Evolutionary conservation across 371 early-diverging fungal genomes (phyloP).

Genomic region (Mucor piriformis): DNA sequence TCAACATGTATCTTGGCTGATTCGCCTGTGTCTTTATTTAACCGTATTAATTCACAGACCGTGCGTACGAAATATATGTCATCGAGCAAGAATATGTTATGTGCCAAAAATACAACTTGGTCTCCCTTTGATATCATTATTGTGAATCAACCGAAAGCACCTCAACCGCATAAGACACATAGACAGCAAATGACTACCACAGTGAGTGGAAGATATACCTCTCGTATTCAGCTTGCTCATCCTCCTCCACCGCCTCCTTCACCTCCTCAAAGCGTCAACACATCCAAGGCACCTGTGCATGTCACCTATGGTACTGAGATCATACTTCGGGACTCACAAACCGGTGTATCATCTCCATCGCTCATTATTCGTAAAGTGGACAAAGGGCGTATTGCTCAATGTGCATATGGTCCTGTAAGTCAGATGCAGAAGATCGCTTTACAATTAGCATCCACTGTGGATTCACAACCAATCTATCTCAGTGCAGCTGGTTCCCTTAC

Average conservation of each 20-base stretch:
- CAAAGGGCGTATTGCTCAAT: constrained; percentile 66
- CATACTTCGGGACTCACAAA: constrained; percentile 64
- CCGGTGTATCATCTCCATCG: constrained; percentile 69
- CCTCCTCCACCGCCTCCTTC: constrained; percentile 15
- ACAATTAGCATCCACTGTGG: constrained; percentile 45
- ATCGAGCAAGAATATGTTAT: constrained; percentile 57
- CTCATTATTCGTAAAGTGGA: constrained; percentile 82
- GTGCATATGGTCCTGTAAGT: constrained; percentile 75
- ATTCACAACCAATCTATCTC: constrained; percentile 38
- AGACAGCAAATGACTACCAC: constrained; percentile 24
- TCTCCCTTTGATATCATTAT: constrained; percentile 74
- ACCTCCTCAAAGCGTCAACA: constrained; percentile 9
- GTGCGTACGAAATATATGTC: constrained; percentile 83
- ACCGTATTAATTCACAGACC: constrained; percentile 86
- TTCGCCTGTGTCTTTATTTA: constrained; percentile 71
- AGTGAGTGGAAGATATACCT: constrained; percentile 15
- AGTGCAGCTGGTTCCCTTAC: constrained; percentile 34
- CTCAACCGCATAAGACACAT: constrained; percentile 26
- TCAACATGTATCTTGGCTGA: constrained; percentile 74
- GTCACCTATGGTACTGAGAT: constrained; percentile 74
- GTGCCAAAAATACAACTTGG: constrained; percentile 79
- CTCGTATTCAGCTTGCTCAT: constrained; percentile 19
- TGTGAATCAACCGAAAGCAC: constrained; percentile 46
- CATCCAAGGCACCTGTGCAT: constrained; percentile 51
- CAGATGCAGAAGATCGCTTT: constrained; percentile 89